Base-by-base conservation (phyloP, 192 early-diverging fungal genomes). In the Dimargaris cristalligena region DNA sequence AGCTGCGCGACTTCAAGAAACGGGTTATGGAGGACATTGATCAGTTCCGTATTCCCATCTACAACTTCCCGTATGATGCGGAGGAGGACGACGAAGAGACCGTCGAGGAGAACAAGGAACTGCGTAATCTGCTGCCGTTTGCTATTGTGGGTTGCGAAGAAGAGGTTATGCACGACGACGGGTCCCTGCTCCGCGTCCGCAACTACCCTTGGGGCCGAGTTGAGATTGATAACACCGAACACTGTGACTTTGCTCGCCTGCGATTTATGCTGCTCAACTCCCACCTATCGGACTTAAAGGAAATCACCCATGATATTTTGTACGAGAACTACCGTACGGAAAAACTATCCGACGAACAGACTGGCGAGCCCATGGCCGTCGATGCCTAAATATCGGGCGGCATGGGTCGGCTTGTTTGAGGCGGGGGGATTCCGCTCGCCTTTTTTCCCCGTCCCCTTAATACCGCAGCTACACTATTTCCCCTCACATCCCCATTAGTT, bases 51-150 rank as follows among this genome's bases (percentile, higher is more conserved):
- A 96, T 99, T 62, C 92, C 92, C 34, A 91, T 96, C 65, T 99
- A 94, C 76, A 90, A 88, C 73, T 99, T 99, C 76, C 96, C 96
- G 48, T 85, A 85, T 62, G 85, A 94, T 59, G 82, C 84, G 25
- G 94, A 99, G 60, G 93, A 94, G 63, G 95, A 95, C 67, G 96
- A 97, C 63, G 95, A 99, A 70, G 96, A 99, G 65, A 95, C 89
- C 1, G 81, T 90, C 49, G 96, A 99, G 70, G 94, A 99, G 73
- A 99, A 96, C 76, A 82, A 88, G 55, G 92, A 94, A 75, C 78
- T 99, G 60, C 77, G 93, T 62, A 72, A 75, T 25, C 75, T 90
- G 70, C 72, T 99, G 63, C 96, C 96, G 32, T 99, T 99, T 67
- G 84, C 92, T 0, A 81, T 96, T 18, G 91, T 99, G 61, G 96